Percentiles rank a stretch among this genome's conserved stretches.
Conservation (phyloP, 371 early-diverging fungal genomes). For the Parasitella parasitica region DNA sequence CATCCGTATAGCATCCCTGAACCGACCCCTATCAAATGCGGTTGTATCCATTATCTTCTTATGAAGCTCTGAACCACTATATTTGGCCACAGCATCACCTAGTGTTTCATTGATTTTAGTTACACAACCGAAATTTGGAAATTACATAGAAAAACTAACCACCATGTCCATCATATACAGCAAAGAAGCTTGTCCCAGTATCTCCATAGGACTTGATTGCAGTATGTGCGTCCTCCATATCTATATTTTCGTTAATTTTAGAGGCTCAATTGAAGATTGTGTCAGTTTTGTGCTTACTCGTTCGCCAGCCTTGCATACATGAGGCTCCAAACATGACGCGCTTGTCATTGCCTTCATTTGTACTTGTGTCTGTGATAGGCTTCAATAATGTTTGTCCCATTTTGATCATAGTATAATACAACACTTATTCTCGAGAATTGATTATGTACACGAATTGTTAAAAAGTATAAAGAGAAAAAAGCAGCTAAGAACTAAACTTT, state of each 20-base stretch:
- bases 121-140: background rate
- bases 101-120: background rate
- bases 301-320: conserved; percentile 97
- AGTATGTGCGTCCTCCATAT: conserved; percentile 96
- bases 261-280: no score
- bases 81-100: conserved; percentile 78
- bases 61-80: conserved; percentile 74
- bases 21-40: conserved; percentile 64
- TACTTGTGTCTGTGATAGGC: conserved; percentile 85
- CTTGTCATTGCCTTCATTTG: conserved; percentile 70
- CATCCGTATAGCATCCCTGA: conserved; percentile 69
- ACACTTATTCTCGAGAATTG: background rate
- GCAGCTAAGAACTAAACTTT: background rate
- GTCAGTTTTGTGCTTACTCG: conserved; percentile 66
- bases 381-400: conserved; percentile 96
- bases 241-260: conserved; percentile 34
- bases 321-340: conserved; percentile 83
- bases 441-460: background rate
- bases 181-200: conserved; percentile 74
- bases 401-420: background rate
- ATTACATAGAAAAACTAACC: conserved; percentile 37
- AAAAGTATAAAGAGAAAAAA: background rate
- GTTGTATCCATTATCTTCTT: conserved; percentile 60
- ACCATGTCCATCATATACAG: conserved; percentile 96
- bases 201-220: conserved; percentile 63